Conservation (phyloP, 2,329 filamentous ascomycete genomes). For the Fusarium redolens region DNA sequence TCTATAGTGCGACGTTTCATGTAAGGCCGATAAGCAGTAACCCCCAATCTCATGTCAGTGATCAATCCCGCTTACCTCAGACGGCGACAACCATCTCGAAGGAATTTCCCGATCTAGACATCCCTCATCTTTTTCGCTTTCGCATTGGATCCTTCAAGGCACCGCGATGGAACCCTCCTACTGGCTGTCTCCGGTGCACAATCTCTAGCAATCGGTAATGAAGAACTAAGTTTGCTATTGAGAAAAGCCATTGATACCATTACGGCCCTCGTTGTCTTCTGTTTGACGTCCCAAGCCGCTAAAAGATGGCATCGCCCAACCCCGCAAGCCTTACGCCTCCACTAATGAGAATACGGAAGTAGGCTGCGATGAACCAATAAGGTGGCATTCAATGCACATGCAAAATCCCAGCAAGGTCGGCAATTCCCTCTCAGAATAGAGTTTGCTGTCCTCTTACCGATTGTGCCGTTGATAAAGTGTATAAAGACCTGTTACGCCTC, state of each 20-base stretch:
- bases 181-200: accelerated
- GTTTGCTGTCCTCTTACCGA: accelerated
- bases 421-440: background rate
- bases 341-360: background rate
- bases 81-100: background rate
- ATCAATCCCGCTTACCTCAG: background rate
- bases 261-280: background rate
- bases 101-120: accelerated
- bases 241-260: background rate
- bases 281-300: background rate
- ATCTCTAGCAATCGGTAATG: accelerated
- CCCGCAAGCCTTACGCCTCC: background rate
- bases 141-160: background rate
- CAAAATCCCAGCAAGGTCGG: background rate
- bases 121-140: background rate
- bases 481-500: background rate
- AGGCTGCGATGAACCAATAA: background rate
- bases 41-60: accelerated
- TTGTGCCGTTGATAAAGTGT: accelerated
- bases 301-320: background rate
- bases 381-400: accelerated
- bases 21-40: background rate
- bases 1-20: background rate
- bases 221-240: background rate
- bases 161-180: accelerated